Evolutionary conservation across 2,329 filamentous ascomycete genomes (phyloP).

Genomic region (Aspergillus candidus): DNA sequence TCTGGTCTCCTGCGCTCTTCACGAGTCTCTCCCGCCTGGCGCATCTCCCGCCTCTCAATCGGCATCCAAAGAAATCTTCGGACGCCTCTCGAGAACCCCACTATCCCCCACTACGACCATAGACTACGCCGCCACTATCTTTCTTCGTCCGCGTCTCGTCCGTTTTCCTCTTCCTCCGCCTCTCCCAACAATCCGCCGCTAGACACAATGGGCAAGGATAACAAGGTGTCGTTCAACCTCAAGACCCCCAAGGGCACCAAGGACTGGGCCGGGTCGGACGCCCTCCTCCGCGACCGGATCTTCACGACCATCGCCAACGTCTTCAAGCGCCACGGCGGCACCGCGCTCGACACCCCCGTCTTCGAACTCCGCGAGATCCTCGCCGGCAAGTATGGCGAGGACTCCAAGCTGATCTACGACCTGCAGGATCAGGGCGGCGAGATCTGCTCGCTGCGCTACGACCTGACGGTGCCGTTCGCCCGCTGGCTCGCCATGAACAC

Average conservation of each 20-base stretch:
- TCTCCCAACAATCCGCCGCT: not conserved
- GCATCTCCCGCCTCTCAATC: conserved; percentile 1
- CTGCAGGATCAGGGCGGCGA: conserved; percentile 83
- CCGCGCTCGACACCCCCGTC: conserved; percentile 72
- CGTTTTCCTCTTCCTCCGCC: conserved; percentile 3
- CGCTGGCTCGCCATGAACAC: conserved; percentile 91
- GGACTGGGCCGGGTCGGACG: conserved; percentile 74
- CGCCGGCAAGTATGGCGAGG: conserved; percentile 85
- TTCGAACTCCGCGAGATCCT: conserved; percentile 85
- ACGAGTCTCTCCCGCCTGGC: conserved; percentile 13
- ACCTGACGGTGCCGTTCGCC: conserved; percentile 83
- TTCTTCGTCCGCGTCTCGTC: conserved; percentile 8
- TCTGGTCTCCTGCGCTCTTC: conserved; percentile 21
- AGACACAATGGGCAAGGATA: conserved; percentile 24
- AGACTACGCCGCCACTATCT: conserved; percentile 3
- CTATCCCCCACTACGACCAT: conserved; percentile 14
- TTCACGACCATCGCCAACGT: conserved; percentile 68
- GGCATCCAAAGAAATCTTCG: conserved; percentile 1
- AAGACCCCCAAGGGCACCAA: conserved; percentile 90
- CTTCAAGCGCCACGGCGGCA: conserved; percentile 77
- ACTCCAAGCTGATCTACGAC: conserved; percentile 88
- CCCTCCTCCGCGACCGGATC: conserved; percentile 75
- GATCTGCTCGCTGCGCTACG: conserved; percentile 76
- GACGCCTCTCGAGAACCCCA: conserved; percentile 5
- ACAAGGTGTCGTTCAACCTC: conserved; percentile 55